A percentile compares a stretch with the other conserved stretches of the same genome.
Evolutionary conservation across 2,329 filamentous ascomycete genomes (phyloP).

Genomic region (Trichoderma sp.): DNA sequence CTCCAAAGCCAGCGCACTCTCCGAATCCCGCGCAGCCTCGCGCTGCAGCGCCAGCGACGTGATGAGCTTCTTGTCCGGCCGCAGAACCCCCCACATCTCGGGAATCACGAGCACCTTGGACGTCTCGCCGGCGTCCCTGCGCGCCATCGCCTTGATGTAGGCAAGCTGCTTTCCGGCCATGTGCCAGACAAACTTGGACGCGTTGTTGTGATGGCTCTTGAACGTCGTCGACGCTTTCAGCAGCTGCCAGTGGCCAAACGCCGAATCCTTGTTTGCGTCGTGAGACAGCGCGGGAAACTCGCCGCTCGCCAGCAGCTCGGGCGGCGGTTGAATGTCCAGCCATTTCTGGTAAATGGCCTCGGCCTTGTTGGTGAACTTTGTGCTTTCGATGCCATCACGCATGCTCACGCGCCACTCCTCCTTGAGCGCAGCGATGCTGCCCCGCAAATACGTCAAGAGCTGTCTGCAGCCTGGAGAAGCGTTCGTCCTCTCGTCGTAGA

Average conservation of each 20-base stretch:
- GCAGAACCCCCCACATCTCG: slow-evolving; percentile 42
- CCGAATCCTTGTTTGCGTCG: slow-evolving; percentile 31
- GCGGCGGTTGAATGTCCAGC: slow-evolving; percentile 46
- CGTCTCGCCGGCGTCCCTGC: background rate
- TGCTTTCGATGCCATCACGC: slow-evolving; percentile 21
- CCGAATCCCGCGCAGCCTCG: slow-evolving; percentile 31
- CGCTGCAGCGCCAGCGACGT: slow-evolving; percentile 31
- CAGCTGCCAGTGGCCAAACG: slow-evolving; percentile 49
- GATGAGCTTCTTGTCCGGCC: slow-evolving; percentile 42
- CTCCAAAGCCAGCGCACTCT: slow-evolving; percentile 35
- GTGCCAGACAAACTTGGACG: slow-evolving; percentile 47
- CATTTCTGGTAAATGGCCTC: slow-evolving; percentile 46
- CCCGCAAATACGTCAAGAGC: slow-evolving; percentile 41
- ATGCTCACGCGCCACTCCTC: slow-evolving; percentile 42
- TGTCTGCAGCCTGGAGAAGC: slow-evolving; percentile 37
- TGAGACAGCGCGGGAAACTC: slow-evolving; percentile 37
- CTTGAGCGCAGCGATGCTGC: slow-evolving; percentile 39
- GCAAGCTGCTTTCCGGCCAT: slow-evolving; percentile 54
- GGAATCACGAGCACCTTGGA: slow-evolving; percentile 42
- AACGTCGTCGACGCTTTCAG: slow-evolving; percentile 56
- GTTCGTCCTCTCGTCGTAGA: slow-evolving; percentile 40
- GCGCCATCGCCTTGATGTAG: slow-evolving; percentile 48
- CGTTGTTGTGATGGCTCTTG: slow-evolving; percentile 39
- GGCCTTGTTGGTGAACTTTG: slow-evolving; percentile 37
- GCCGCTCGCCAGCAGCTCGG: slow-evolving; percentile 25